Conservation (phyloP, 2,329 filamentous ascomycete genomes). For the Pestalotiopsis sp. region DNA sequence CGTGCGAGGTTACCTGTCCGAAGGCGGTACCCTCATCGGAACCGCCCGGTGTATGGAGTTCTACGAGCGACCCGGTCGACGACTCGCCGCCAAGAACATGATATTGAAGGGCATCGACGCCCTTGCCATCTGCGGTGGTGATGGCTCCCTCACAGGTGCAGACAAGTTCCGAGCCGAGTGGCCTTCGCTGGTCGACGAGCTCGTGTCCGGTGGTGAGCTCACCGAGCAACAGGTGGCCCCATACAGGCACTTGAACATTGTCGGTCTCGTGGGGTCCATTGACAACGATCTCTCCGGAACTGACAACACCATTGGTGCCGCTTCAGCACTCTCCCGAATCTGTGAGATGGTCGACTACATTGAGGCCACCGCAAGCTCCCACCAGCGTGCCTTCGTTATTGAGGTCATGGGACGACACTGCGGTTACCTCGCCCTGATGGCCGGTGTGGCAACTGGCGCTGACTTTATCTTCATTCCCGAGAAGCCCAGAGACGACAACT, state of each 20-base stretch:
- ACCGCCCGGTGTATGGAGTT: conserved; percentile 93
- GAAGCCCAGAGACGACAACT: conserved; percentile 83
- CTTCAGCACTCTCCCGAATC: conserved; percentile 89
- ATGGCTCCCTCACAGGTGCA: conserved; percentile 93
- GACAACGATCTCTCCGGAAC: conserved; percentile 98
- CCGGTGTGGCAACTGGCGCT: conserved; percentile 90
- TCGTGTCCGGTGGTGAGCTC: conserved; percentile 74
- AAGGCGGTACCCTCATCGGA: conserved; percentile 93
- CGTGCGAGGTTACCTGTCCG: conserved; percentile 90
- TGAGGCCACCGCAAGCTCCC: conserved; percentile 90
- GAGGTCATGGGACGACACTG: conserved; percentile 99
- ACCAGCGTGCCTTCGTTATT: conserved; percentile 94
- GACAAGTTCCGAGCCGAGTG: conserved; percentile 93
- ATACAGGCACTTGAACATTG: conserved; percentile 89
- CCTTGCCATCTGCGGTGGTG: conserved; percentile 94
- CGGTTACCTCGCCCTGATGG: conserved; percentile 96
- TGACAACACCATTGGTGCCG: conserved; percentile 96
- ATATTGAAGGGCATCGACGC: conserved; percentile 91
- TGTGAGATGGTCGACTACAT: conserved; percentile 97
- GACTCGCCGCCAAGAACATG: conserved; percentile 92
- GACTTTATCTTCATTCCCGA: conserved; percentile 98
- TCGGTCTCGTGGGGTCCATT: conserved; percentile 93
- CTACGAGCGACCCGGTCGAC: conserved; percentile 81
- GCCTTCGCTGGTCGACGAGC: conserved; percentile 83
- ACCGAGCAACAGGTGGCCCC: conserved; percentile 70